phyloP scores from a whole-genome alignment of 2,329 filamentous ascomycete genomes.

The Knufia petricola region DNA sequence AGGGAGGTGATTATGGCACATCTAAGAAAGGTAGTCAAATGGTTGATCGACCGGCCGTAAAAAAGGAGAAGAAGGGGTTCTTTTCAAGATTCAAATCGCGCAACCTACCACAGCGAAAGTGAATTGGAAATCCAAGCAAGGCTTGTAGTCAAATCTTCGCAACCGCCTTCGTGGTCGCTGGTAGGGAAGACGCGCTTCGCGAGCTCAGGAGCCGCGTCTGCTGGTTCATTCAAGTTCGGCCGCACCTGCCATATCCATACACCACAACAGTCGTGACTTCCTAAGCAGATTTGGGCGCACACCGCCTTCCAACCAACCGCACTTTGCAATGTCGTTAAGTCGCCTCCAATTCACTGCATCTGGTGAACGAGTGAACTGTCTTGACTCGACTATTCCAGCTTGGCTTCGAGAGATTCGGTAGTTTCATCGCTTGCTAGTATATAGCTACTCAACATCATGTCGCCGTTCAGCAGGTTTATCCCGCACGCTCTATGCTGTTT shows the following conservation, averaged over 20 bases:
- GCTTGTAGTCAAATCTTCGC: background rate
- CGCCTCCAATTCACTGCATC: no score
- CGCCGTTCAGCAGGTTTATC: background rate
- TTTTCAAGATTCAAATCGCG: slow-evolving; percentile 4
- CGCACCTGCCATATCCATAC: no score
- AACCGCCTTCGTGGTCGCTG: background rate
- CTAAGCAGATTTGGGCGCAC: no score
- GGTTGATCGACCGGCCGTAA: background rate
- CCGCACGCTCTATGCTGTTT: slow-evolving; percentile 6
- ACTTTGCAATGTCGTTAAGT: no score
- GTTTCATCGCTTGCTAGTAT: background rate
- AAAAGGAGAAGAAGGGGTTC: slow-evolving; percentile 1
- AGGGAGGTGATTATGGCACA: slow-evolving; percentile 7
- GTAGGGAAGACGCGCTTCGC: background rate
- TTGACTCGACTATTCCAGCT: no score
- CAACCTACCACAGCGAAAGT: background rate
- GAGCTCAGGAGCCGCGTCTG: no score
- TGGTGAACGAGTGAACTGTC: no score
- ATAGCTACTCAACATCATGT: slow-evolving; percentile 4
- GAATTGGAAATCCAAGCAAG: background rate
- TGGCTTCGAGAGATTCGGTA: no score
- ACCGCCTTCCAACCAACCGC: no score
- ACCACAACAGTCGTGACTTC: no score
- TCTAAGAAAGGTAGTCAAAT: background rate
- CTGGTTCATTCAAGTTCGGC: no score